Evolutionary conservation across 179 eudicot species (phyloP).

Genomic region (Sideroxylon spinosum): DNA sequence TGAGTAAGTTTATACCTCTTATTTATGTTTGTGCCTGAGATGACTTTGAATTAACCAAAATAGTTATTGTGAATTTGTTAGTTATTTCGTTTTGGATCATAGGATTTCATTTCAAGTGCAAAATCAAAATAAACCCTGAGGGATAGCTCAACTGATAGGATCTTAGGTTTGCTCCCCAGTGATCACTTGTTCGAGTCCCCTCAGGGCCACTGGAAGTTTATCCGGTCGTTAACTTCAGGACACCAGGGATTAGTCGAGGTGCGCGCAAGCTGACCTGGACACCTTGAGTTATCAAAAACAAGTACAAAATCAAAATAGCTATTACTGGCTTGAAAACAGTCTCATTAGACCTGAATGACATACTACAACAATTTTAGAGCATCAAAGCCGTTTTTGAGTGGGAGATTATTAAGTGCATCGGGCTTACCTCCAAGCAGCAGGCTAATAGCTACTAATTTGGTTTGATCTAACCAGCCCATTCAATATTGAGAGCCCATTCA

Average conservation of each 20-base stretch:
- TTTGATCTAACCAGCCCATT: no score
- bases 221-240: no score
- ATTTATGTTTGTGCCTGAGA: slow-evolving; percentile 6
- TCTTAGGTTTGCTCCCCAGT: no score
- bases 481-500: no score
- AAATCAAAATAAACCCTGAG: not conserved
- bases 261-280: no score
- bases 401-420: not conserved
- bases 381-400: not conserved
- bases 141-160: no score
- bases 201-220: no score
- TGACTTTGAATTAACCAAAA: not conserved
- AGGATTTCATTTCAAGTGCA: not conserved
- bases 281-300: no score
- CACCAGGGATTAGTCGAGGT: no score
- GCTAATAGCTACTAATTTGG: no score
- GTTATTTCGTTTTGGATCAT: not conserved
- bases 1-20: slow-evolving; percentile 50
- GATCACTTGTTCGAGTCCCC: no score
- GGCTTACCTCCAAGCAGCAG: not conserved
- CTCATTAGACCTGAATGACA: not conserved
- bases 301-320: not conserved
- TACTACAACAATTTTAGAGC: not conserved
- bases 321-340: not conserved
- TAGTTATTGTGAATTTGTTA: not conserved